Evolutionary conservation across 371 early-diverging fungal species (phyloP).

Genomic region (Mucor indicus): DNA sequence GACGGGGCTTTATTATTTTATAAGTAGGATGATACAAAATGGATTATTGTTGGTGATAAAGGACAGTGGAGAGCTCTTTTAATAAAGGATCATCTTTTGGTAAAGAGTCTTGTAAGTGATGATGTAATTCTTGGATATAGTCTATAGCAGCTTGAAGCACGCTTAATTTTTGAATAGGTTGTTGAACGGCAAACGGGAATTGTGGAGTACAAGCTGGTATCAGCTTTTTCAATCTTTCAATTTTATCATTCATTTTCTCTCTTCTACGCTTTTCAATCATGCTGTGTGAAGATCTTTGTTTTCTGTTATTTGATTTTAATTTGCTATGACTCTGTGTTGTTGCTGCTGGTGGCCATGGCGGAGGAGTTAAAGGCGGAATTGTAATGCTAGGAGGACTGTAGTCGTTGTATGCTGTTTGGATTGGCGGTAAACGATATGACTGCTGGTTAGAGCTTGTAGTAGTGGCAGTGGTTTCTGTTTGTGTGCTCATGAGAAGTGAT

Average conservation of each 20-base stretch:
- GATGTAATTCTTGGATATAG: slow-evolving; percentile 51
- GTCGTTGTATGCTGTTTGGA: too few relatives aligned
- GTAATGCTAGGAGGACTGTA: too few relatives aligned
- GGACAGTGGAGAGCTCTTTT: slow-evolving; percentile 5
- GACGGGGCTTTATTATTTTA: too few relatives aligned
- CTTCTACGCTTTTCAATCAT: slow-evolving; percentile 70
- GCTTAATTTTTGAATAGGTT: slow-evolving; percentile 61
- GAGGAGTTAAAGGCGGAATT: too few relatives aligned
- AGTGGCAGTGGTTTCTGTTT: too few relatives aligned
- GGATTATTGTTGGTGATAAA: too few relatives aligned
- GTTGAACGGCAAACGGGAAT: slow-evolving; percentile 34
- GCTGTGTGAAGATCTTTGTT: slow-evolving; percentile 61
- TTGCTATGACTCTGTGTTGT: too few relatives aligned
- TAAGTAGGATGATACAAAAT: too few relatives aligned
- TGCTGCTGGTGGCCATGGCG: too few relatives aligned
- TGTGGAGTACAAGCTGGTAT: slow-evolving; percentile 41
- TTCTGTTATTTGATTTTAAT: slow-evolving; percentile 5
- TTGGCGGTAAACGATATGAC: too few relatives aligned
- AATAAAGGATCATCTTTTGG: slow-evolving; percentile 14
- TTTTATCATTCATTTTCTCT: slow-evolving; percentile 65
- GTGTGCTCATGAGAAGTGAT: too few relatives aligned
- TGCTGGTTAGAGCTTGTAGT: too few relatives aligned
- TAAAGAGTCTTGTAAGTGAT: slow-evolving; percentile 6
- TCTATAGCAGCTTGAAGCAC: slow-evolving; percentile 66
- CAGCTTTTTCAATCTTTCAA: slow-evolving; percentile 17